Evolutionary conservation across 129 eudicot species (phyloP).

Genomic region (Arctium lappa): DNA sequence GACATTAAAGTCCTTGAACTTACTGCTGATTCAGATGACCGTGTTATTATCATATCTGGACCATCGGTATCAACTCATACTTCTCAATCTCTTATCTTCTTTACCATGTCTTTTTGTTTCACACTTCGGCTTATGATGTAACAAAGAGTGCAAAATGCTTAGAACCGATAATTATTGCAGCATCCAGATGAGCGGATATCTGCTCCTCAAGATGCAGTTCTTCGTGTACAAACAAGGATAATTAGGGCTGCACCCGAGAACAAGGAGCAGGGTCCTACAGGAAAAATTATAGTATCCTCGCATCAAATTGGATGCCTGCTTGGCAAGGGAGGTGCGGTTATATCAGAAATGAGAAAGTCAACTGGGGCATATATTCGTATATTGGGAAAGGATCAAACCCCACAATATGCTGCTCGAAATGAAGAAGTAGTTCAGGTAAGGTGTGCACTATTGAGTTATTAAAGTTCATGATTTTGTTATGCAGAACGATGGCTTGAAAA

Average conservation of each 20-base stretch:
- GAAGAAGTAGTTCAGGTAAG: conserved; percentile 92
- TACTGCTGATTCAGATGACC: conserved; percentile 67
- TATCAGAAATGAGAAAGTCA: conserved; percentile 84
- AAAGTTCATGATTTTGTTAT: neutral
- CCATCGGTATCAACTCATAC: conserved; percentile 54
- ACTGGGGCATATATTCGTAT: conserved; percentile 90
- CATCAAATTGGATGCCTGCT: conserved; percentile 94
- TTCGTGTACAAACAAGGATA: conserved; percentile 83
- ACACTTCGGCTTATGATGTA: neutral
- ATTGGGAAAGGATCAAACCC: conserved; percentile 77
- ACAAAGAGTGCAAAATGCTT: neutral
- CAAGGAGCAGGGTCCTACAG: conserved; percentile 38
- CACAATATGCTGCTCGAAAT: conserved; percentile 69
- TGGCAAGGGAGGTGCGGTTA: conserved; percentile 88
- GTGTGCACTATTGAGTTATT: neutral
- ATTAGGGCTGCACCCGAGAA: conserved; percentile 72
- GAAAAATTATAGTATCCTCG: conserved; percentile 74
- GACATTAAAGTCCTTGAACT: conserved; percentile 80
- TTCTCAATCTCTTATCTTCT: neutral
- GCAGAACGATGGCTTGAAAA: no score
- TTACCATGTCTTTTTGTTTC: neutral
- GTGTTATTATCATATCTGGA: conserved; percentile 81
- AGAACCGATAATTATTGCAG: conserved; percentile 36
- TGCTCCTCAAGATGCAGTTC: conserved; percentile 86
- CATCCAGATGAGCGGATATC: conserved; percentile 80